Evolutionary conservation across 108 stramenopile genomes (phyloP).

Genomic region (Nitzschia palea): DNA sequence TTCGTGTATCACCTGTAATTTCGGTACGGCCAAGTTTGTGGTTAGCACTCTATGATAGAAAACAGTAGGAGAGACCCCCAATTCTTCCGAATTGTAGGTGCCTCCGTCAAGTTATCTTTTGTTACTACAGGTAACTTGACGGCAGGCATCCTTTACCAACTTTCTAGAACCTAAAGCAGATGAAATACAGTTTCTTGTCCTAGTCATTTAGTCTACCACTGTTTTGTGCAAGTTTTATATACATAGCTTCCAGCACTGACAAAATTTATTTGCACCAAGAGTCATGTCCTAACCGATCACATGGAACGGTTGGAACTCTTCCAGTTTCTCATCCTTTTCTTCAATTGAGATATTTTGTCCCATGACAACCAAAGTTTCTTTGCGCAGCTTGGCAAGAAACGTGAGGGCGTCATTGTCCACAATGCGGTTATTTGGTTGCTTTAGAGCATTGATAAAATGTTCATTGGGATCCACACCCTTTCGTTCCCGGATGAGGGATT

Average conservation of each 20-base stretch:
- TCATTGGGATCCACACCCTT: not conserved
- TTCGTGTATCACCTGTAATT: too few species aligned
- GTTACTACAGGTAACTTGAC: too few species aligned
- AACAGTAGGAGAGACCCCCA: too few species aligned
- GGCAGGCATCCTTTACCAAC: too few species aligned
- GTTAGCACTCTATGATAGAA: too few species aligned
- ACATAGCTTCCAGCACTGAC: too few species aligned
- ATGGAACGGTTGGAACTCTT: too few species aligned
- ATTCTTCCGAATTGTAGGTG: too few species aligned
- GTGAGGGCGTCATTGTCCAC: not conserved
- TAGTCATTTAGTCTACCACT: not conserved
- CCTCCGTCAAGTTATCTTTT: too few species aligned
- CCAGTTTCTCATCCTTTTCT: not conserved
- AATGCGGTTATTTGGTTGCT: slow-evolving; percentile 14
- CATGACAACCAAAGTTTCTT: not conserved
- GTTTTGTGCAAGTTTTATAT: not conserved
- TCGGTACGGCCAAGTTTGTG: too few species aligned
- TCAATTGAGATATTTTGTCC: not conserved
- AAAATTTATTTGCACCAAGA: too few species aligned
- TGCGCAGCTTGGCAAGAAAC: not conserved
- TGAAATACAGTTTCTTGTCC: not conserved
- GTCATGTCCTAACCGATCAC: too few species aligned
- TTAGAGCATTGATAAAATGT: slow-evolving; percentile 1
- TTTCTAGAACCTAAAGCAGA: not conserved
- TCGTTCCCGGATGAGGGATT: not conserved